Evolutionary conservation across 1,284 basidiomycete genomes (phyloP).

Genomic region (Ceratobasidium sp.): DNA sequence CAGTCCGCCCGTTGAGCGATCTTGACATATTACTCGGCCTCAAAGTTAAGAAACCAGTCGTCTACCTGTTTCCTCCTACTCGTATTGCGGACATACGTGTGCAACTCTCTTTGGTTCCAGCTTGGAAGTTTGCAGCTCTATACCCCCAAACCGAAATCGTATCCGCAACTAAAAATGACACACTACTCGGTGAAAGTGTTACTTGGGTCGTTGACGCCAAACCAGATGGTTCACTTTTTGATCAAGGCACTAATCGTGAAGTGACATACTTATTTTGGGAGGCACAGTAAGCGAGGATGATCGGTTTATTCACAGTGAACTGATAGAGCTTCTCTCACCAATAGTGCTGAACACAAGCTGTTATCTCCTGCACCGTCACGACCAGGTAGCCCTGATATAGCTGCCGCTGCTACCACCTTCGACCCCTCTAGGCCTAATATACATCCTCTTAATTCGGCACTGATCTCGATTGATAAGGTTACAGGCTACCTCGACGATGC

Average conservation of each 20-base stretch:
- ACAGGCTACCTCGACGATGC: slow-evolving; percentile 58
- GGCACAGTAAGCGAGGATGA: slow-evolving; percentile 53
- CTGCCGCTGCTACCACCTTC: slow-evolving; percentile 53
- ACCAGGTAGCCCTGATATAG: slow-evolving; percentile 48
- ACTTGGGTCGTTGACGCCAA: slow-evolving; percentile 55
- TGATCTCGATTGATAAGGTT: slow-evolving; percentile 54
- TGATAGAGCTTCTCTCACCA: slow-evolving; percentile 54
- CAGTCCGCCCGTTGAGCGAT: too few species aligned
- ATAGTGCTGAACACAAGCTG: not conserved
- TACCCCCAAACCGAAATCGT: slow-evolving; percentile 48
- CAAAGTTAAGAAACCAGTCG: slow-evolving; percentile 48
- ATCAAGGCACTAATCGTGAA: slow-evolving; percentile 51
- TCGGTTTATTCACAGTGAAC: too few species aligned
- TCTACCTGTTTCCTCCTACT: slow-evolving; percentile 49
- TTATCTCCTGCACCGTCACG: not conserved
- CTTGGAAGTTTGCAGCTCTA: slow-evolving; percentile 53
- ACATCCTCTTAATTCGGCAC: slow-evolving; percentile 52
- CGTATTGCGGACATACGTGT: slow-evolving; percentile 45
- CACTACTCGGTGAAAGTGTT: slow-evolving; percentile 46
- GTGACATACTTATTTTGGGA: slow-evolving; percentile 59
- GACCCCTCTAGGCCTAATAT: slow-evolving; percentile 49
- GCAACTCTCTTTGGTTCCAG: slow-evolving; percentile 48
- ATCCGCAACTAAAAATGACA: not conserved
- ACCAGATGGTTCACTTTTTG: slow-evolving; percentile 53
- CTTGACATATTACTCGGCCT: not conserved